A percentile compares a stretch with the other conserved stretches of the same genome.
phyloP scores from a whole-genome alignment of 495 filamentous ascomycete species.

The Massariosphaeria phaeospora region DNA sequence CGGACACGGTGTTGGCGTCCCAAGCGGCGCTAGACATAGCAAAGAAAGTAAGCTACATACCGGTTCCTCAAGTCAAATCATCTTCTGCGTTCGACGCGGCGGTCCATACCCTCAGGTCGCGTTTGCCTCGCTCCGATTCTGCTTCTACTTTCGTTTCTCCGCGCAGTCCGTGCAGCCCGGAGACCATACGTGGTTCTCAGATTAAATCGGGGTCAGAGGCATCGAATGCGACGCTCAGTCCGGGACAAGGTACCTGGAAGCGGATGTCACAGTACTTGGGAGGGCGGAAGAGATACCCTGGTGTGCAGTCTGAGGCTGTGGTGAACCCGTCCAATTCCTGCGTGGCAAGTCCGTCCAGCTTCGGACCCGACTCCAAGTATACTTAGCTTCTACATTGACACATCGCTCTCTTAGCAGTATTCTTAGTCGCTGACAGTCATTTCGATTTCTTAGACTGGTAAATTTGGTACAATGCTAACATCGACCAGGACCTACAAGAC shows the following conservation, averaged over 20 bases:
- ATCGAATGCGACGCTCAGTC: neutral
- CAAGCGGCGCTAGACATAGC: slow-evolving; percentile 24
- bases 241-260: neutral
- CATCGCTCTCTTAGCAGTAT: neutral
- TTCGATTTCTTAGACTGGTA: no score
- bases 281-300: neutral
- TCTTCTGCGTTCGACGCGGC: neutral
- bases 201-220: neutral
- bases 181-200: neutral
- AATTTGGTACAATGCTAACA: no score
- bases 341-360: slow-evolving; percentile 15
- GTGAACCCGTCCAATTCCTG: neutral
- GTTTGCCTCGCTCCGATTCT: neutral
- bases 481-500: slow-evolving; percentile 34
- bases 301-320: neutral
- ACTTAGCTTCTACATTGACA: no score
- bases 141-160: neutral
- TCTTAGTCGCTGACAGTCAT: no score
- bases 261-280: neutral
- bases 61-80: neutral
- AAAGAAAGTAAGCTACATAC: slow-evolving; percentile 31
- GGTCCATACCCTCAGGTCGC: neutral
- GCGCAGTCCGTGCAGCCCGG: neutral
- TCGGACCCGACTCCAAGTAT: no score
- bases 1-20: slow-evolving; percentile 14